Evolutionary conservation across 2,329 filamentous ascomycete species (phyloP), one percentile per base, ranked within the genome.

Genomic region (Coniochaeta sp.): DNA sequence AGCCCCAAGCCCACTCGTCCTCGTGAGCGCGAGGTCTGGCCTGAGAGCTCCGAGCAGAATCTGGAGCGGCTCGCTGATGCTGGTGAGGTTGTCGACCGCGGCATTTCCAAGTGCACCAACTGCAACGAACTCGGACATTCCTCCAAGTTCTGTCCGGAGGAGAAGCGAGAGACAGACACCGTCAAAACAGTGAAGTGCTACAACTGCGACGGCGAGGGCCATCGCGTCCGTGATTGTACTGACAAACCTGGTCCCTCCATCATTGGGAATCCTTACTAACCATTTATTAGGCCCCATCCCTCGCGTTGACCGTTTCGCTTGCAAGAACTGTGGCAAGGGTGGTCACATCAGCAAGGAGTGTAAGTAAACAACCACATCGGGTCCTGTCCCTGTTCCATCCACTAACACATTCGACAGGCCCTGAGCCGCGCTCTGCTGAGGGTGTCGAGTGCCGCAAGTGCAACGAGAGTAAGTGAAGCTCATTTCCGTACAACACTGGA

Each of bases 161-260:
- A 89, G 63, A 79, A 77, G 64, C 62, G 70, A 0, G 84, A 87
- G 67, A 73, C 69, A 26, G 69, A 72, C 2, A 73, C 80, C 44
- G 67, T 72, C 16, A 66, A 78, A 40, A 73, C 75, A 22, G 80
- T 89, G 57, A 78, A 77, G 55, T 91, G 89, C 70, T 81, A 77
- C 74, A 88, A 90, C 74, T 91, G 89, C 64, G 74, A 80, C 4
- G 78, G 80, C 43, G 73, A 78, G 28, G 88, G 87, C 11, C 88
- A 91, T 67, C 86, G 88, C 61, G 74, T 87, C 58, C 85, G 88
- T 58, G 87, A 91, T 65, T 91, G 89, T 85, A 67, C 73, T 6
- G 81, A 74, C 43, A 24, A 3, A 26, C 22, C 22, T 26, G 22
- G 17, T 47, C 43, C 22, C 16, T 47, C 5, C 12, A 4, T 26